Base-by-base conservation (phyloP, 2,329 filamentous ascomycete species). In the Lachnellula hyalina region DNA sequence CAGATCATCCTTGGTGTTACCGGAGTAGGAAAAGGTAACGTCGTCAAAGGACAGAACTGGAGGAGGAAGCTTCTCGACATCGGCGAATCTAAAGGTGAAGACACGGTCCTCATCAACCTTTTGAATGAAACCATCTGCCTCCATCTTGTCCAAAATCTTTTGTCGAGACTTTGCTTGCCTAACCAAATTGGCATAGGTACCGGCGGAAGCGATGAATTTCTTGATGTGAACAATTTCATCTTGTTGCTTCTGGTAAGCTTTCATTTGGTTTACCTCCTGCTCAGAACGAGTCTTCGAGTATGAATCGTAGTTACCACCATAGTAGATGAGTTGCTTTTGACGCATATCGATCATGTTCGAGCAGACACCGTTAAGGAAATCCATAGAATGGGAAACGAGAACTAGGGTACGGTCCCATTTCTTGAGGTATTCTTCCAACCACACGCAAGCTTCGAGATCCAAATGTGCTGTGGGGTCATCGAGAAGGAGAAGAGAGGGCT, bases 71-170 rank as follows among this genome's bases (percentile, higher is more conserved):
- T 99, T 99, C 72, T 99, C 94, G 52, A 97, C 94, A 69, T 97
- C 92, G 64, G 94, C 94, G 74, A 99, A 99, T 69, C 93, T 87
- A 87, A 99, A 99, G 55, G 87, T 93, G 78, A 99, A 99, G 70
- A 96, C 87, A 59, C 85, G 83, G 76, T 99, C 94, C 61, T 83
- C 76, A 53, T 81, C 75, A 60, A 99, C 91, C 54, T 90, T 89
- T 76, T 99, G 87, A 71, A 99, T 97, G 75, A 97, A 94, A 65
- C 94, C 94, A 69, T 99, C 94, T 66, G 95, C 94, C 82, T 97
- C 93, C 94, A 99, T 99, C 86, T 99, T 99, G 83, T 99, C 94
- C 64, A 97, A 82, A 74, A 97, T 97, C 90, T 99, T 99, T 77
- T 99, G 94, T 63, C 94, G 86, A 44, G 94, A 97, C 82, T 99